Conservation (phyloP, 768 basidiomycete species). For the Mycena leptocephala region DNA sequence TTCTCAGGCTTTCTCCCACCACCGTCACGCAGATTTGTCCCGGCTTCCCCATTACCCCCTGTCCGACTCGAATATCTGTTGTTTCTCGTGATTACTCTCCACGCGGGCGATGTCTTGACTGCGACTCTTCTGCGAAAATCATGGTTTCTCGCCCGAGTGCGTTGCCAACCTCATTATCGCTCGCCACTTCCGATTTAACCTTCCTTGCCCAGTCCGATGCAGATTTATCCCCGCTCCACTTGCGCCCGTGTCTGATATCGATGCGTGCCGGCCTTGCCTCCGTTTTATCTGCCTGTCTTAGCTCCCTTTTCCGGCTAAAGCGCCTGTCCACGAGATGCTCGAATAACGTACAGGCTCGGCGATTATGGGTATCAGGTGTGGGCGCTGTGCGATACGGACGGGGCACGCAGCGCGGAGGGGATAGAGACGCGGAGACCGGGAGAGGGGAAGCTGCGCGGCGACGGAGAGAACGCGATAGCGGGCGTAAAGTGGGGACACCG, state of each 20-base stretch:
- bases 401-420: not conserved
- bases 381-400: not conserved
- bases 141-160: not conserved
- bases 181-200: too few relatives aligned
- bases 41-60: not conserved
- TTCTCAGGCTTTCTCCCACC: not conserved
- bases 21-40: not conserved
- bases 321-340: slow-evolving; percentile 2
- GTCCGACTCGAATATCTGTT: not conserved
- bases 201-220: too few relatives aligned
- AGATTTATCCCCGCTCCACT: too few relatives aligned
- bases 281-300: not conserved
- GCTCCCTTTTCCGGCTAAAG: not conserved
- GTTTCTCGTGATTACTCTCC: not conserved
- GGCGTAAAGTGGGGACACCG: slow-evolving; percentile 1
- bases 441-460: not conserved
- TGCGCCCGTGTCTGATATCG: too few relatives aligned
- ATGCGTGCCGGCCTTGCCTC: too few relatives aligned
- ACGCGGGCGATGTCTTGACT: not conserved
- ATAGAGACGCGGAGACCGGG: slow-evolving; percentile 1
- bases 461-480: slow-evolving; percentile 1
- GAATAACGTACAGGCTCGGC: slow-evolving; percentile 9
- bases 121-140: not conserved
- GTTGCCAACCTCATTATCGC: not conserved
- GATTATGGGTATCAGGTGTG: slow-evolving; percentile 3